A percentile compares a stretch with the other conserved stretches of the same genome.
Evolutionary conservation across 441 rosid genomes (phyloP).

Genomic region (Brassica hybrid): DNA sequence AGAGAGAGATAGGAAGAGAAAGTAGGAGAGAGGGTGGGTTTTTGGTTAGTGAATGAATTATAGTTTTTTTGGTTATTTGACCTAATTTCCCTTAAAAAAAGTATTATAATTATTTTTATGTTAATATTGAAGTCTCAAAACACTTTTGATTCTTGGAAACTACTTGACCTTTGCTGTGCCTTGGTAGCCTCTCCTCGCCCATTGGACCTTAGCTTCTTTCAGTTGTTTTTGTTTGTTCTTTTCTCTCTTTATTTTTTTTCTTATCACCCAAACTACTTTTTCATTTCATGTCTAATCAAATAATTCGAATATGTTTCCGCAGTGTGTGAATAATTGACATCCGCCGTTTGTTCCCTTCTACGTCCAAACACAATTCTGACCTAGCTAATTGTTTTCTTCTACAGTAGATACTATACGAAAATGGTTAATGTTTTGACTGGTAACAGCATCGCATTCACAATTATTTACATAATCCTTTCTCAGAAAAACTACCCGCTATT

Average conservation of each 20-base stretch:
- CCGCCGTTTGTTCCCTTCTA: slow-evolving; percentile 36
- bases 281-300: slow-evolving; percentile 39
- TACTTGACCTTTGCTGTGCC: slow-evolving; percentile 44
- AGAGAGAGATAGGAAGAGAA: too few relatives aligned
- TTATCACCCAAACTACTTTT: slow-evolving; percentile 32
- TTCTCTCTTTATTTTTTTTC: slow-evolving; percentile 20
- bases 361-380: slow-evolving; percentile 23
- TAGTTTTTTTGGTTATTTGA: too few relatives aligned
- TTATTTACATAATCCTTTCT: not conserved
- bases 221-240: slow-evolving; percentile 35
- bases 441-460: not conserved
- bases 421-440: not conserved
- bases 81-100: too few relatives aligned
- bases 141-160: slow-evolving; percentile 38
- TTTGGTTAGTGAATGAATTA: too few relatives aligned
- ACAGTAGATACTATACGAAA: not conserved
- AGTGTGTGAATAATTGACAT: slow-evolving; percentile 32
- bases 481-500: not conserved
- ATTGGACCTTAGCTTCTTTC: slow-evolving; percentile 42
- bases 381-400: not conserved
- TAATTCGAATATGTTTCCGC: slow-evolving; percentile 36
- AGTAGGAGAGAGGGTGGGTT: too few relatives aligned
- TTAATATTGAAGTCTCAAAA: slow-evolving; percentile 23
- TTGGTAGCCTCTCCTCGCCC: slow-evolving; percentile 44
- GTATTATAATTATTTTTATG: not conserved